Evolutionary conservation across 805 yeast genomes (phyloP).

Genomic region (Metschnikowia koreensis): DNA sequence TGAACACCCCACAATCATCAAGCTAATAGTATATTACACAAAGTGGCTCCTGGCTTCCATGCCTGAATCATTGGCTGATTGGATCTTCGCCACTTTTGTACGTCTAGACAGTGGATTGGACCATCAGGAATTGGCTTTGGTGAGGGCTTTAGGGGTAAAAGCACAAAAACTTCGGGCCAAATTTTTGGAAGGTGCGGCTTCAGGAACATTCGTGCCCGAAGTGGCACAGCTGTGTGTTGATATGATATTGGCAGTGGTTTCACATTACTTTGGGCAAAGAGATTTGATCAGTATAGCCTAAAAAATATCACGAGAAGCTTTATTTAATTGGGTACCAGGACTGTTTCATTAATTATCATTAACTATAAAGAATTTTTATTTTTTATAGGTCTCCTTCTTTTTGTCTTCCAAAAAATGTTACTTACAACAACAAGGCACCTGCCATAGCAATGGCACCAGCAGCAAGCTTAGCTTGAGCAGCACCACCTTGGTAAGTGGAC

Average conservation of each 20-base stretch:
- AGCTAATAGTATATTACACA: slow-evolving; percentile 34
- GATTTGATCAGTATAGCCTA: slow-evolving; percentile 22
- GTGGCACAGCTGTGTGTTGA: slow-evolving; percentile 25
- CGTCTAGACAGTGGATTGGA: slow-evolving; percentile 37
- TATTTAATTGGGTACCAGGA: not conserved
- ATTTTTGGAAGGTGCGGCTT: slow-evolving; percentile 6
- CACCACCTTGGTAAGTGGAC: slow-evolving; percentile 11
- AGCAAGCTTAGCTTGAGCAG: slow-evolving; percentile 15
- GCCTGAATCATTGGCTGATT: slow-evolving; percentile 27
- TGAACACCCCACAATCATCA: slow-evolving; percentile 34
- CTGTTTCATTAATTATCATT: not conserved
- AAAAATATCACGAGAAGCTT: not conserved
- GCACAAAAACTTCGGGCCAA: slow-evolving; percentile 29
- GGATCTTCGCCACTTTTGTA: slow-evolving; percentile 37
- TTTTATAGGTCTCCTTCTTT: too few relatives aligned
- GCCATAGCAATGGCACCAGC: slow-evolving; percentile 18
- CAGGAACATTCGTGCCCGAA: slow-evolving; percentile 10
- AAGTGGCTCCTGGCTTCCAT: slow-evolving; percentile 37
- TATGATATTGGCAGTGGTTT: slow-evolving; percentile 32
- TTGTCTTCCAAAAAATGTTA: not conserved
- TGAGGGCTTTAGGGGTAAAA: slow-evolving; percentile 39
- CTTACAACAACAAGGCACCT: slow-evolving; percentile 18
- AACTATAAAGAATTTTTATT: too few relatives aligned
- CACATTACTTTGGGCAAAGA: slow-evolving; percentile 34
- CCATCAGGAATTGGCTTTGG: slow-evolving; percentile 30